Percentiles rank a stretch among this genome's conserved stretches.
These are phyloP conservation scores for Elasticomyces elasticus DNA, from an alignment of 495 filamentous ascomycete species.

Conservation along the genomic window DNA sequence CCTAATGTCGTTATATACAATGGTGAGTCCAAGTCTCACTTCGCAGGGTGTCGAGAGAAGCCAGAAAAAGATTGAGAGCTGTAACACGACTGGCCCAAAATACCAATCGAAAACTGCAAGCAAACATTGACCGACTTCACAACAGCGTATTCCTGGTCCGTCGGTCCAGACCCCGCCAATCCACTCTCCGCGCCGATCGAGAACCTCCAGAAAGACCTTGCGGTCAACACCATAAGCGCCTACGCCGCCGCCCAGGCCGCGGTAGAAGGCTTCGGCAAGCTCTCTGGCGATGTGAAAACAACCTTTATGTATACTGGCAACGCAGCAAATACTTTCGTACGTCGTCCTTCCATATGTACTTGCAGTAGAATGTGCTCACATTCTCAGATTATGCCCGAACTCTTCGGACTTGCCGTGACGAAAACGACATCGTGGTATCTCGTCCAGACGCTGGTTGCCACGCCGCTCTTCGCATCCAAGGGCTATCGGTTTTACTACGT, in stretches of 20 bases:
- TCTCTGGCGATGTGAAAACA: constrained; percentile 33
- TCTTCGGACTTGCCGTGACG: not conserved
- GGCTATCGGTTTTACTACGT: constrained; percentile 33
- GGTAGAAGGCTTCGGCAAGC: constrained; percentile 32
- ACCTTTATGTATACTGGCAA: constrained; percentile 42
- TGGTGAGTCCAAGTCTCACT: constrained; percentile 17
- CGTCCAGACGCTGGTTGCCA: constrained; percentile 4
- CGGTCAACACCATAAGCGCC: constrained; percentile 33
- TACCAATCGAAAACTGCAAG: too few species aligned
- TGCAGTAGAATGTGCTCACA: constrained; percentile 35
- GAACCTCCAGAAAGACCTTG: not conserved
- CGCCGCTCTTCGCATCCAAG: not conserved
- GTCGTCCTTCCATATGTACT: constrained; percentile 25
- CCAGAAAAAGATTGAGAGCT: too few species aligned
- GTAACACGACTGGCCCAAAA: too few species aligned
- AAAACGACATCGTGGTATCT: constrained; percentile 26
- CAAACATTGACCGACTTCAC: not conserved
- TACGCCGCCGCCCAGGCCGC: constrained; percentile 37
- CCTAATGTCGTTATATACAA: constrained; percentile 34
- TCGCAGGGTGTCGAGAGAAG: too few species aligned
- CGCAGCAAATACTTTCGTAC: constrained; percentile 25
- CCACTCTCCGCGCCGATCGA: constrained; percentile 10
- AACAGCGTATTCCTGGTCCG: not conserved
- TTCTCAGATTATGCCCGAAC: constrained; percentile 25
- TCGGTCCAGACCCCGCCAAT: constrained; percentile 18